Base-by-base conservation (phyloP, 768 basidiomycete genomes). In the Paxillus ammoniavirescens region DNA sequence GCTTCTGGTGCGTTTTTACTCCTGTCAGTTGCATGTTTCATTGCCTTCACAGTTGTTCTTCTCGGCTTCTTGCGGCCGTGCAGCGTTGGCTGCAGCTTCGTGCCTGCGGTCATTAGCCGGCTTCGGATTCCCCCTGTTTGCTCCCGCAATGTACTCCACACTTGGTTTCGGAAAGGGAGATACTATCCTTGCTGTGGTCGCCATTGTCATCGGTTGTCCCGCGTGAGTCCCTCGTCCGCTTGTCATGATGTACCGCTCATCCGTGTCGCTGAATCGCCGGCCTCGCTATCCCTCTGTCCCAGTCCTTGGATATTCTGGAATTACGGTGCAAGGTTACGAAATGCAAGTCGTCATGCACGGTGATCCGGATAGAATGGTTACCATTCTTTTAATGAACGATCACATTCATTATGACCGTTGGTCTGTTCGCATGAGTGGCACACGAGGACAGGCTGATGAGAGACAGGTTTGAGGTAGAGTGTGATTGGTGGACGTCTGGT, bases 121-220 rank as follows among this genome's bases (percentile, higher is more conserved):
- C 0, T 91, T 89, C 49, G 82, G 78, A 1, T 90, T 92, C 63
- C 90, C 89, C 2, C 70, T 91, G n/a, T 91, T 91, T 59, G 86
- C 83, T 3, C 82, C 85, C 17, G 72, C 78, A 36, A 86, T 91
- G 82, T 90, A 80, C 67, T 65, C 72, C 1, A 71, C 73, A 13
- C 72, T 91, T 0, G 89, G 87, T 4, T 86, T 84, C 52, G 89
- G 88, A 0, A 86, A 83, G 55, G 86, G 85, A 8, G 69, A 83
- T 56, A 86, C 87, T 0, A 73, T 91, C 3, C 74, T 91, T 6
- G 87, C 87, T 0, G 76, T 64, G 8, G 57, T 79, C 2, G 74
- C 84, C 2, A 80, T 90, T 49, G 76, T 66, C 1, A 66, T 90
- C 13, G 87, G 87, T 14, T 80, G 82, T 55, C 86, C 87, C 8